Evolutionary conservation across 192 early-diverging fungal species (phyloP).

Genomic region (Dimargaris xerosporica): DNA sequence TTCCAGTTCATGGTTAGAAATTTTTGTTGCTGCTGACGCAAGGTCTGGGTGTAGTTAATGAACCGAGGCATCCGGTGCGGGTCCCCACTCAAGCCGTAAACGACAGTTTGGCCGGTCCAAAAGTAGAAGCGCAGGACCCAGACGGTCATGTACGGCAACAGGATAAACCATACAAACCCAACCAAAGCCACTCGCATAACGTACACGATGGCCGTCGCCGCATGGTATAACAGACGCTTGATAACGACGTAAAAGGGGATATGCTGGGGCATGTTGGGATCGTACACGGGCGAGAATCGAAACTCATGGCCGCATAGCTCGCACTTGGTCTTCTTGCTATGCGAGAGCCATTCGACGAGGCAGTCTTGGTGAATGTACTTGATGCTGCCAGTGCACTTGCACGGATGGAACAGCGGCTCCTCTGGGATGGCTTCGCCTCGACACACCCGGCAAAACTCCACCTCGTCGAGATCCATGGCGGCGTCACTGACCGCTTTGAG

Average conservation of each 20-base stretch:
- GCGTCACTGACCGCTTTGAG: too few relatives aligned
- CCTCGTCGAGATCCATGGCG: conserved; percentile 15
- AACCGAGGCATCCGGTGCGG: conserved; percentile 1
- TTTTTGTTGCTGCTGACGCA: not conserved
- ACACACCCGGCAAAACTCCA: conserved; percentile 71
- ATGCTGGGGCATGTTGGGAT: conserved; percentile 50
- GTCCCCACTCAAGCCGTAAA: conserved; percentile 14
- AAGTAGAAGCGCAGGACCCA: conserved; percentile 80
- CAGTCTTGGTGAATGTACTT: conserved; percentile 88
- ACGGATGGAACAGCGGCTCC: conserved; percentile 83
- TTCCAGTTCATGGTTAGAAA: not conserved
- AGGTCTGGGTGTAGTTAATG: conserved; percentile 7
- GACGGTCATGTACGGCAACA: conserved; percentile 65
- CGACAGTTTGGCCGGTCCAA: conserved; percentile 49
- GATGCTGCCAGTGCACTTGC: conserved; percentile 92
- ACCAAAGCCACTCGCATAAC: conserved; percentile 46
- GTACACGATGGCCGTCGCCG: conserved; percentile 22
- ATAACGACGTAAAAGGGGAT: conserved; percentile 46
- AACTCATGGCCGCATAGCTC: conserved; percentile 83
- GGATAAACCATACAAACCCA: conserved; percentile 55
- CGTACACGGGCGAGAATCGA: conserved; percentile 67
- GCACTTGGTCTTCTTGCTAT: conserved; percentile 72
- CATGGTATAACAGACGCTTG: conserved; percentile 31
- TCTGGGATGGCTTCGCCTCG: conserved; percentile 55
- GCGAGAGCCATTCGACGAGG: conserved; percentile 69